phyloP scores from a whole-genome alignment of 805 yeast species.

The Citeromyces nyonsensis region DNA sequence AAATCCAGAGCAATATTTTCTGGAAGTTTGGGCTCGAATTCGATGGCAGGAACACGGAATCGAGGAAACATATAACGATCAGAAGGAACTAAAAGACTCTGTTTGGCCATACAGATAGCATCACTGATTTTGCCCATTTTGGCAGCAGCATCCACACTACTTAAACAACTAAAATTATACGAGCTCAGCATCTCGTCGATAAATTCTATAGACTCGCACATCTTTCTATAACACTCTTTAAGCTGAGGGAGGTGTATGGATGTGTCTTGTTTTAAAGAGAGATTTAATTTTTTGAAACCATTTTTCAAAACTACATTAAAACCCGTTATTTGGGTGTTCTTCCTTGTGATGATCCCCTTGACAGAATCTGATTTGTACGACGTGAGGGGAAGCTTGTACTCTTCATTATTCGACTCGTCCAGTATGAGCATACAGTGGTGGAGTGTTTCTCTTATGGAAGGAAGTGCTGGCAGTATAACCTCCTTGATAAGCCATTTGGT shows the following conservation, averaged over 20 bases:
- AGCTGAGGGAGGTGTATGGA: constrained; percentile 25
- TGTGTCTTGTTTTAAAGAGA: constrained; percentile 19
- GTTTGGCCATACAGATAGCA: constrained; percentile 17
- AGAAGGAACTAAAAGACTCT: constrained; percentile 32
- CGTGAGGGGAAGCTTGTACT: constrained; percentile 41
- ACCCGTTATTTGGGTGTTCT: constrained; percentile 34
- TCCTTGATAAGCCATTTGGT: constrained; percentile 29
- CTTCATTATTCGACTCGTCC: constrained; percentile 17
- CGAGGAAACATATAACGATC: constrained; percentile 42
- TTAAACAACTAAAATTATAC: constrained; percentile 5
- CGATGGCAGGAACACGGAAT: constrained; percentile 20
- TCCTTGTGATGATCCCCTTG: constrained; percentile 46
- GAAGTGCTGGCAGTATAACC: constrained; percentile 30
- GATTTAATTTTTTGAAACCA: constrained; percentile 21
- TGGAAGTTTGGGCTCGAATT: constrained; percentile 32
- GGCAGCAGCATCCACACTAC: background rate
- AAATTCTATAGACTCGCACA: constrained; percentile 25
- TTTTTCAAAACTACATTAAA: constrained; percentile 22
- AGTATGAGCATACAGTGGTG: constrained; percentile 21
- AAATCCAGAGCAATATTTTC: constrained; percentile 36
- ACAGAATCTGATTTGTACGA: constrained; percentile 36
- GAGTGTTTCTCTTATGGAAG: constrained; percentile 26
- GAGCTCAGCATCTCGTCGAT: constrained; percentile 20
- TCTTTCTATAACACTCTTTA: constrained; percentile 15
- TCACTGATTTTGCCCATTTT: constrained; percentile 2